Conservation (phyloP, 1,284 basidiomycete species). For the Boletellus sp. region DNA sequence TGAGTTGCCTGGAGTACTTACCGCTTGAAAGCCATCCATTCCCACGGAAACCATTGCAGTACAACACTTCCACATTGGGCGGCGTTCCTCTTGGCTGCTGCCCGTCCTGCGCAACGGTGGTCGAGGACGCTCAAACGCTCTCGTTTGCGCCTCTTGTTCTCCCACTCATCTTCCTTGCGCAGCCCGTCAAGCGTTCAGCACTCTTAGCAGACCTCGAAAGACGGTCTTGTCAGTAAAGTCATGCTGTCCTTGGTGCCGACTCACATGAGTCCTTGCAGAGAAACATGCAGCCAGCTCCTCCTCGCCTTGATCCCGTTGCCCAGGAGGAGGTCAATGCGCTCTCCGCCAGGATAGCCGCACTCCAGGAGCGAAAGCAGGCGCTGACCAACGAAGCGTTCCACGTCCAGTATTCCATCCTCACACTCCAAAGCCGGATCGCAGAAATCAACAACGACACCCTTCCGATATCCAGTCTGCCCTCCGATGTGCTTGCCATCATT, state of each 20-base stretch:
- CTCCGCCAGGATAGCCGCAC: constrained; percentile 16
- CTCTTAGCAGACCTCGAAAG: constrained; percentile 13
- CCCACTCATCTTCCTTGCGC: neutral
- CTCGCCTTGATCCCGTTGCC: constrained; percentile 19
- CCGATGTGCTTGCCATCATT: constrained; percentile 33
- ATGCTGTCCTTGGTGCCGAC: constrained; percentile 12
- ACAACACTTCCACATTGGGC: neutral
- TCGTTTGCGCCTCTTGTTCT: neutral
- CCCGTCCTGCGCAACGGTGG: neutral
- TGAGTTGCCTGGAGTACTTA: too few relatives aligned
- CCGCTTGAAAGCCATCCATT: neutral
- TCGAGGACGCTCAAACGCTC: neutral
- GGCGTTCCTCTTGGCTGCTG: neutral
- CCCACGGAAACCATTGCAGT: neutral
- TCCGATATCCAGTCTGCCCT: constrained; percentile 29
- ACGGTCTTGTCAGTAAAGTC: constrained; percentile 24
- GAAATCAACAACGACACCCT: constrained; percentile 31
- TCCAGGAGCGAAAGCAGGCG: constrained; percentile 24
- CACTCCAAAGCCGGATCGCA: constrained; percentile 32
- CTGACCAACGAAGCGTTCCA: constrained; percentile 26
- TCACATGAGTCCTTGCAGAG: constrained; percentile 21
- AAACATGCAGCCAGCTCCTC: constrained; percentile 17
- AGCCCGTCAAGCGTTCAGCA: neutral
- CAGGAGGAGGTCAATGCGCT: constrained; percentile 29
- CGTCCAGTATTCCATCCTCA: constrained; percentile 29